These are phyloP conservation scores for Tylopilus sp. DNA, from an alignment of 768 basidiomycete species.

Conservation along the genomic window DNA sequence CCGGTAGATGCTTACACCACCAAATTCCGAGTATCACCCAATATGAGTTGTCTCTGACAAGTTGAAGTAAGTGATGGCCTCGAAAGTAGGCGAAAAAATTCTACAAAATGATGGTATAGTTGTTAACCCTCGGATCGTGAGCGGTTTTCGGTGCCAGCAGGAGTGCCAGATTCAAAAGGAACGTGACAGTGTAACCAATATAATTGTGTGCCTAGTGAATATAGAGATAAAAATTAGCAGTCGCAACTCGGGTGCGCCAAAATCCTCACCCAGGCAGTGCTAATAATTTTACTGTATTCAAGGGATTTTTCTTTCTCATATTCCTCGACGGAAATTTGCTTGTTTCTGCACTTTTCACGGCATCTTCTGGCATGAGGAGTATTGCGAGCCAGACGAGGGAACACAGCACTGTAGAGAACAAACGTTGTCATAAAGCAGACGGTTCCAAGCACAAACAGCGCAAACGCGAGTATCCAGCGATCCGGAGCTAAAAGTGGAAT, in stretches of 20 bases:
- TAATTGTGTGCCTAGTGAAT: conserved; percentile 63
- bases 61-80: not conserved
- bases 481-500: conserved; percentile 45
- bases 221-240: not conserved
- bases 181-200: conserved; percentile 65
- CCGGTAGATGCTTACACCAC: conserved; percentile 70
- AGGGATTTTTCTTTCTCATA: conserved; percentile 74
- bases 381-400: conserved; percentile 80
- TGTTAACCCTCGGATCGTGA: conserved; percentile 61
- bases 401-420: conserved; percentile 75
- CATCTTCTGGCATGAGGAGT: conserved; percentile 59
- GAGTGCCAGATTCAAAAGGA: conserved; percentile 65
- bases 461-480: conserved; percentile 77
- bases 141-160: conserved; percentile 49
- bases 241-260: not conserved
- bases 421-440: conserved; percentile 77
- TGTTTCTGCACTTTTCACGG: conserved; percentile 52
- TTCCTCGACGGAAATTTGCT: conserved; percentile 57
- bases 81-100: conserved; percentile 16
- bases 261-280: conserved; percentile 68
- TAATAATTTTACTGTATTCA: conserved; percentile 80
- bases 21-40: conserved; percentile 81
- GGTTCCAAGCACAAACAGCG: conserved; percentile 74
- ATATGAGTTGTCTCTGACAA: conserved; percentile 68
- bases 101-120: conserved; percentile 70